phyloP scores from a whole-genome alignment of 2,329 filamentous ascomycete species.

The Fusarium brachygibbosum region DNA sequence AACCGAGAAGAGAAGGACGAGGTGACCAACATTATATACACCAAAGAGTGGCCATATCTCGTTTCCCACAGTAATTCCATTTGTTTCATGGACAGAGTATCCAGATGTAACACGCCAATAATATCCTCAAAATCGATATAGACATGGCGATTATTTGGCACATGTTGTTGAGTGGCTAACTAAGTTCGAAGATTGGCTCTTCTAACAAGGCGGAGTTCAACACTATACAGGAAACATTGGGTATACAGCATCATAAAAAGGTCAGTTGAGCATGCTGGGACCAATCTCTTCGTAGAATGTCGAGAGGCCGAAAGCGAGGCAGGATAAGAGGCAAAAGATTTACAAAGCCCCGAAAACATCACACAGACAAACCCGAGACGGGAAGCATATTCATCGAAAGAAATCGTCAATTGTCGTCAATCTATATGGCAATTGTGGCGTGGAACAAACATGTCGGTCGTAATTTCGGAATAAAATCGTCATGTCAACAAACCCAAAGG shows the following conservation, averaged over 20 bases:
- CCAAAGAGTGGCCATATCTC: background rate
- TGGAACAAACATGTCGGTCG: slow-evolving; percentile 29
- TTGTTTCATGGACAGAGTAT: background rate
- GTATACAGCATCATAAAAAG: background rate
- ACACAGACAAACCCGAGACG: background rate
- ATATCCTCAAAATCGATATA: background rate
- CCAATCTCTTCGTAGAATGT: background rate
- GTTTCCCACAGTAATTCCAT: background rate
- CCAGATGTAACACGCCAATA: background rate
- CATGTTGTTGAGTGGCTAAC: background rate
- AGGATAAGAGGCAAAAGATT: background rate
- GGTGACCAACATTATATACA: slow-evolving; percentile 9
- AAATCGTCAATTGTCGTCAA: slow-evolving; percentile 28
- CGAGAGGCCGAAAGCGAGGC: background rate
- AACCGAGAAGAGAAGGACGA: background rate
- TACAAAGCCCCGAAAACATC: slow-evolving; percentile 6
- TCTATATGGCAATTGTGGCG: slow-evolving; percentile 29
- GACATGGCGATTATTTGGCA: slow-evolving; percentile 1
- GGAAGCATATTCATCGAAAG: slow-evolving; percentile 11
- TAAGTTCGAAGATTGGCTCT: background rate
- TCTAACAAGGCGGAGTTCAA: background rate
- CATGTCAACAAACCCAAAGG: slow-evolving; percentile 30
- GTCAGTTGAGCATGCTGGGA: background rate
- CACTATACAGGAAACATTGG: background rate
- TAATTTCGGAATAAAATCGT: slow-evolving; percentile 28